Evolutionary conservation across 2,329 filamentous ascomycete species (phyloP).

Genomic region (Diplocarpon mali): DNA sequence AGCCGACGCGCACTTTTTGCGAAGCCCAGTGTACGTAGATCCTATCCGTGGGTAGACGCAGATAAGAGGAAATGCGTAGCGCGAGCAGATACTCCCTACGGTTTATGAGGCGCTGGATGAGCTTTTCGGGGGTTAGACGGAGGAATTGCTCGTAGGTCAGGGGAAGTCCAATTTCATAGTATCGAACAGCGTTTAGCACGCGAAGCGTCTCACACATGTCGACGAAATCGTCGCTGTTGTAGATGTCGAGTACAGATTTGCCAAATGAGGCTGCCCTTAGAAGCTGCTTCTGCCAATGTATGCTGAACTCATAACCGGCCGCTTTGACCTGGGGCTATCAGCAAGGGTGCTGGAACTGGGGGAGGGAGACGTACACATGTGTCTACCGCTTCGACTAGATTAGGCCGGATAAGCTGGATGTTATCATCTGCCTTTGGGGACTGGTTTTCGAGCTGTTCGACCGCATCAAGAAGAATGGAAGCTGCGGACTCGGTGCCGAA

Average conservation of each 20-base stretch:
- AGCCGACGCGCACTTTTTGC: constrained; percentile 78
- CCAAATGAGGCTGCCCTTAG: constrained; percentile 96
- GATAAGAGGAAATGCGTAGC: constrained; percentile 75
- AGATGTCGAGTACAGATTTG: constrained; percentile 92
- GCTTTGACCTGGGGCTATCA: constrained; percentile 50
- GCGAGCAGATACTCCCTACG: constrained; percentile 87
- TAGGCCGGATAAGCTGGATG: constrained; percentile 83
- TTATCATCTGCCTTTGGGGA: constrained; percentile 97
- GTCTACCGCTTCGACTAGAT: constrained; percentile 85
- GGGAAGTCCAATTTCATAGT: constrained; percentile 82
- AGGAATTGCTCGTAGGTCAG: constrained; percentile 91
- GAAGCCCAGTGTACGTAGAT: constrained; percentile 98
- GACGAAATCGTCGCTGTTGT: constrained; percentile 97
- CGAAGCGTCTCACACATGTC: constrained; percentile 94
- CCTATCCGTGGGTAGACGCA: constrained; percentile 73
- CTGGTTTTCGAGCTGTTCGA: constrained; percentile 81
- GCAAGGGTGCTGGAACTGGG: constrained; percentile 10
- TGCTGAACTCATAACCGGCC: constrained; percentile 81
- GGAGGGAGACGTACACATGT: constrained; percentile 46
- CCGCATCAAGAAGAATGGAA: constrained; percentile 86
- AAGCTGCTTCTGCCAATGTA: constrained; percentile 88
- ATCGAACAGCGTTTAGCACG: constrained; percentile 84
- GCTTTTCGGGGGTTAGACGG: constrained; percentile 74
- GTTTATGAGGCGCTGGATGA: constrained; percentile 79
- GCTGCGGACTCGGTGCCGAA: constrained; percentile 80